Conservation (phyloP, 1,139 yeast genomes). For the Arxiozyma slooffiae region DNA sequence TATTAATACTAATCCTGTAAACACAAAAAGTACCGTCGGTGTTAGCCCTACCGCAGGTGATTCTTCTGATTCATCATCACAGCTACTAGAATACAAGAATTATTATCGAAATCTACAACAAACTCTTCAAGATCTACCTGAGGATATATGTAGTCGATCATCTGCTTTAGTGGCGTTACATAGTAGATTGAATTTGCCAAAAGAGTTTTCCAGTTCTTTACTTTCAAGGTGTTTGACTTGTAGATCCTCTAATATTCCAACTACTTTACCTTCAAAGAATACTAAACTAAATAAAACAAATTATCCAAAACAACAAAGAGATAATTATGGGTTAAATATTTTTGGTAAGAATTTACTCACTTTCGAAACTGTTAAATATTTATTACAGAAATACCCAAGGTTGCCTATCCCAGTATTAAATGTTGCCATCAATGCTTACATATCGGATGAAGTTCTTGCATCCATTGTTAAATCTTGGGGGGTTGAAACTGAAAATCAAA, state of each 20-base stretch:
- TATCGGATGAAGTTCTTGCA: conserved; percentile 55
- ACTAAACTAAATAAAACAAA: conserved; percentile 3
- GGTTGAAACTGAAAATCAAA: conserved; percentile 60
- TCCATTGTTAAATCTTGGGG: conserved; percentile 78
- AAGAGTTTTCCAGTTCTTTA: conserved; percentile 49
- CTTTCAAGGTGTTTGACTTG: conserved; percentile 74
- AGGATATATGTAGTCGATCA: conserved; percentile 43
- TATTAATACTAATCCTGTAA: not conserved
- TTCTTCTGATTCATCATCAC: conserved; percentile 4
- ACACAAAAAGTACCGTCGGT: not conserved
- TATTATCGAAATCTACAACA: conserved; percentile 19
- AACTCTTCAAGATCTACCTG: conserved; percentile 30
- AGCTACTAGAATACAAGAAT: conserved; percentile 18
- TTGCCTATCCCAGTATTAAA: conserved; percentile 72
- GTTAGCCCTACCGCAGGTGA: not conserved
- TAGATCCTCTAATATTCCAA: conserved; percentile 32
- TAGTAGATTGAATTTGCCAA: conserved; percentile 57
- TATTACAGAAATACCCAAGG: conserved; percentile 74
- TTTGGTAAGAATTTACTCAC: conserved; percentile 73
- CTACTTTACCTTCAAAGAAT: conserved; percentile 7
- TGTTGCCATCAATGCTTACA: conserved; percentile 62
- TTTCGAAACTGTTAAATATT: conserved; percentile 65
- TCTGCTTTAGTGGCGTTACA: conserved; percentile 75
- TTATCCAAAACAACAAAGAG: conserved; percentile 41
- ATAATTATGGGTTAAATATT: conserved; percentile 69